These are phyloP conservation scores for Rhodotorula sp. DNA, from an alignment of 1,284 basidiomycete genomes.

Conservation along the genomic window DNA sequence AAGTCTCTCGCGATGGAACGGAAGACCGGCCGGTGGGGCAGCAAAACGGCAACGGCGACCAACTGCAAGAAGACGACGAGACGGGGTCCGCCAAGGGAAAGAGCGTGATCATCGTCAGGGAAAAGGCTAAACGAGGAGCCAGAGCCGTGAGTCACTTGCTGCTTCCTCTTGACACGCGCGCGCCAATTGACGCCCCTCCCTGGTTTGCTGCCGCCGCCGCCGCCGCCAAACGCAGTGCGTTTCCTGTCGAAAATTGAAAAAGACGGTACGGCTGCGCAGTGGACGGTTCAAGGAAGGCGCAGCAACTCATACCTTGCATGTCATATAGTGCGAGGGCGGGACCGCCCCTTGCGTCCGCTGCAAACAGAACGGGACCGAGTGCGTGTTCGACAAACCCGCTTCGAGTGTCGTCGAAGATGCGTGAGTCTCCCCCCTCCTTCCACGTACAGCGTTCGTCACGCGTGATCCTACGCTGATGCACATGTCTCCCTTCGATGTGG, in stretches of 20 bases:
- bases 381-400: constrained; percentile 20
- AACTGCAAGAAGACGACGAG: background rate
- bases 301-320: no score
- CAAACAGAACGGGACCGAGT: constrained; percentile 1
- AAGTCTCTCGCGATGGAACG: background rate
- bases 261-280: constrained; percentile 5
- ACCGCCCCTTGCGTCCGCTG: constrained; percentile 12
- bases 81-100: background rate
- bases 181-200: background rate
- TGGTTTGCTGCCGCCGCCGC: background rate
- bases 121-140: constrained; percentile 8
- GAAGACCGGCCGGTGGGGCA: background rate
- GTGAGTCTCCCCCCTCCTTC: background rate
- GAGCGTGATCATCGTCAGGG: constrained; percentile 1
- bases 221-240: constrained; percentile 4
- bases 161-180: background rate
- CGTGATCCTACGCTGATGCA: no score
- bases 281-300: no score
- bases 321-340: constrained; percentile 18
- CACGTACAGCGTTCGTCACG: background rate
- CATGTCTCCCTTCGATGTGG: no score
- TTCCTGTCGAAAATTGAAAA: constrained; percentile 10
- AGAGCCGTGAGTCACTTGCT: constrained; percentile 6
- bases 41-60: background rate
- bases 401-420: constrained; percentile 18